phyloP scores from a whole-genome alignment of 2,329 filamentous ascomycete species.

The Arthrinium phaeospermum region DNA sequence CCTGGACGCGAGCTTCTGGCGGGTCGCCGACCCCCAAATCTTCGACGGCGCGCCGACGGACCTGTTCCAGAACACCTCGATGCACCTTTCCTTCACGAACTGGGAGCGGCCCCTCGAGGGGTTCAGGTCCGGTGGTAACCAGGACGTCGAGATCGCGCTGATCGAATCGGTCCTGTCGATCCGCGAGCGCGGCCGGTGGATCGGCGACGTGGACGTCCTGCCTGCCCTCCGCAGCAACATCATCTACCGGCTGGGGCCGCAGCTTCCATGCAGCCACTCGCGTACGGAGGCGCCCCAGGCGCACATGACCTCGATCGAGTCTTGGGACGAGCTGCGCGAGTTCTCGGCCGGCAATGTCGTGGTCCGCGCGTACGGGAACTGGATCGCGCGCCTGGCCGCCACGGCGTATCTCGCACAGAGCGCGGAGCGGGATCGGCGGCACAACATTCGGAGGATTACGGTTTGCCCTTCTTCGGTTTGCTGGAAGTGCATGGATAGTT shows the following conservation, averaged over 20 bases:
- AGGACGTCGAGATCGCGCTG: conserved; percentile 11
- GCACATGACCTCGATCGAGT: conserved; percentile 16
- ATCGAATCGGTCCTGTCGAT: conserved; percentile 23
- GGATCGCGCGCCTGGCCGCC: conserved; percentile 21
- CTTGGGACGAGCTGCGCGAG: conserved; percentile 23
- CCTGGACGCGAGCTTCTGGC: conserved; percentile 16
- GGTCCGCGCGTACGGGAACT: conserved; percentile 14
- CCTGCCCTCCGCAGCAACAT: conserved; percentile 5
- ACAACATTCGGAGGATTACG: neutral
- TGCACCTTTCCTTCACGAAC: conserved; percentile 24
- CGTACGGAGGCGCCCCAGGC: neutral
- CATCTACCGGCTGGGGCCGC: neutral
- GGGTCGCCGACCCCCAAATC: neutral
- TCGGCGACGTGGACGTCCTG: conserved; percentile 23
- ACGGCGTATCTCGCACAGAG: neutral
- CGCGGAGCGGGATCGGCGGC: neutral
- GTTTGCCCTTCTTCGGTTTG: neutral
- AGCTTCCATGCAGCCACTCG: neutral
- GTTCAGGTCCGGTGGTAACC: neutral
- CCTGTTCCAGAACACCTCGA: conserved; percentile 21
- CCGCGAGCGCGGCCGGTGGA: conserved; percentile 22
- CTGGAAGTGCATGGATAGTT: neutral
- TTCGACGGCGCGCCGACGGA: conserved; percentile 21
- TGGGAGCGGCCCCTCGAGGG: conserved; percentile 20
- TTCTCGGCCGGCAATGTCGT: conserved; percentile 19